phyloP scores from a whole-genome alignment of 2,329 filamentous ascomycete species.

The Pseudophaeomoniella oleicola region DNA sequence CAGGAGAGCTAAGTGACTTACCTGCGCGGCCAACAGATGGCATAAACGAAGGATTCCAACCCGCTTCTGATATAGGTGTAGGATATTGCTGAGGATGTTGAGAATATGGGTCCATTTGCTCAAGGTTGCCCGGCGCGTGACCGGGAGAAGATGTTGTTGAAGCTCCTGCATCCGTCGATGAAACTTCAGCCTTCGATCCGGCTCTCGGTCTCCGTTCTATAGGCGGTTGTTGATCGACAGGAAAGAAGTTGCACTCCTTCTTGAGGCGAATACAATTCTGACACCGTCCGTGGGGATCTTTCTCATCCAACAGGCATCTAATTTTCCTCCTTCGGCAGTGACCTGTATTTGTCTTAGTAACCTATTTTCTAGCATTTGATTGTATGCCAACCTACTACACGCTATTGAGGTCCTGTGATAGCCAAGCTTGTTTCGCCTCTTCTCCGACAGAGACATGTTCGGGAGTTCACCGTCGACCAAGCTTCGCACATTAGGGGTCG shows the following conservation, averaged over 20 bases:
- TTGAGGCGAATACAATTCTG: conserved; percentile 87
- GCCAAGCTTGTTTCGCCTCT: conserved; percentile 78
- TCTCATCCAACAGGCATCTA: conserved; percentile 63
- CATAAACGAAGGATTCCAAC: not conserved
- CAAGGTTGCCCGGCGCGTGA: not conserved
- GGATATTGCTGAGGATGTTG: not conserved
- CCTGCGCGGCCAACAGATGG: not conserved
- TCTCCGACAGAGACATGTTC: conserved; percentile 38
- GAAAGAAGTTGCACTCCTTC: conserved; percentile 86
- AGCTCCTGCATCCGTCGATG: conserved; percentile 24
- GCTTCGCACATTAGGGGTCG: not conserved
- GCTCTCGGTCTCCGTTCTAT: conserved; percentile 32
- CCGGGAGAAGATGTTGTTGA: conserved; percentile 35
- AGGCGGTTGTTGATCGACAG: conserved; percentile 63
- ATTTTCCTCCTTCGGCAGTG: conserved; percentile 92
- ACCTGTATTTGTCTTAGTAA: conserved; percentile 35
- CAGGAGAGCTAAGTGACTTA: not conserved
- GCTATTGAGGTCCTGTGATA: conserved; percentile 93
- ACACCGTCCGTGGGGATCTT: conserved; percentile 63
- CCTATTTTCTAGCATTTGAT: conserved; percentile 4
- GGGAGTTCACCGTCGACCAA: not conserved
- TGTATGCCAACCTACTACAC: conserved; percentile 57
- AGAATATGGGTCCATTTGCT: not conserved
- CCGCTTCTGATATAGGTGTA: not conserved
- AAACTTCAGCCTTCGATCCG: conserved; percentile 27